These are phyloP conservation scores for Cicer chorassanicum DNA, from an alignment of 306 rosid species.

Conservation along the genomic window DNA sequence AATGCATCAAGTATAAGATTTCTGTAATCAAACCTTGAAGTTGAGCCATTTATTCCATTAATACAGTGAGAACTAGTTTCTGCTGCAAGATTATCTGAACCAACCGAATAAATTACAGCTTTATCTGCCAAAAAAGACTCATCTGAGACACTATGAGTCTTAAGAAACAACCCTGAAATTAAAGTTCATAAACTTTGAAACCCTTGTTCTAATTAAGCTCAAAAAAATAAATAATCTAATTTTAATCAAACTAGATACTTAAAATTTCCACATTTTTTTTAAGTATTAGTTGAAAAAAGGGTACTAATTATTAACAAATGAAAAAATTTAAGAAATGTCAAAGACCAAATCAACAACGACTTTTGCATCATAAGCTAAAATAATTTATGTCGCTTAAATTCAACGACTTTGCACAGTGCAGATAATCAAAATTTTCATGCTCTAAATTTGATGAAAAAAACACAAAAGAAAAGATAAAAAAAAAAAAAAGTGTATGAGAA, in stretches of 20 bases:
- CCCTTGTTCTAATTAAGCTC: not conserved
- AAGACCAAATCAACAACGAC: constrained; percentile 3
- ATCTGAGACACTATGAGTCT: constrained; percentile 55
- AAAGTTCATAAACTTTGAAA: not conserved
- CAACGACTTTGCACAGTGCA: too few species aligned
- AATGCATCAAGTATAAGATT: constrained; percentile 69
- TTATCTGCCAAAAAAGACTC: constrained; percentile 49
- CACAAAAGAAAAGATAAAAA: not conserved
- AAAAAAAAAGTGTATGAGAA: not conserved
- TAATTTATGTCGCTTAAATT: too few species aligned
- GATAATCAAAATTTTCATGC: too few species aligned
- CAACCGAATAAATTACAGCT: constrained; percentile 49
- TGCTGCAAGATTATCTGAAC: constrained; percentile 49
- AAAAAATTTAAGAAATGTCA: not conserved
- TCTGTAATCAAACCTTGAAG: constrained; percentile 50
- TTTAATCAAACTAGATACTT: too few species aligned
- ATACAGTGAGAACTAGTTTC: constrained; percentile 48
- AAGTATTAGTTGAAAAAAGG: not conserved
- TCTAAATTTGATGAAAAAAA: not conserved
- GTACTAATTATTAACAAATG: not conserved
- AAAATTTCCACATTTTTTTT: not conserved
- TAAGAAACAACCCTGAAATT: constrained; percentile 59
- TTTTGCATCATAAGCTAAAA: not conserved
- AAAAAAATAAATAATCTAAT: too few species aligned
- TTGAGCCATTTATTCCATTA: constrained; percentile 64